Conservation (phyloP, 768 basidiomycete species). For the Russula earlei region DNA sequence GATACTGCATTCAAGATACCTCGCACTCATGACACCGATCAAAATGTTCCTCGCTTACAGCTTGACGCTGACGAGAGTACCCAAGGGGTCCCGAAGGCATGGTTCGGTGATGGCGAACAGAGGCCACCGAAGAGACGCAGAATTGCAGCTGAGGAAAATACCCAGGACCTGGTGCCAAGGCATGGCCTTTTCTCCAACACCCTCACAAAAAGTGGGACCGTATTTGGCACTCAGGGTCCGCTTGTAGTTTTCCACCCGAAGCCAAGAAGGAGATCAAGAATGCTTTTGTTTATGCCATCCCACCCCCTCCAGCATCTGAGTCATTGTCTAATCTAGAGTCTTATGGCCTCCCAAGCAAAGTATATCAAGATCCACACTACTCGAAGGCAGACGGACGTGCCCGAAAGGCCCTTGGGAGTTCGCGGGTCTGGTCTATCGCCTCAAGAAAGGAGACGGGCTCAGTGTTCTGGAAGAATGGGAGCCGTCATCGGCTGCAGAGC, state of each 20-base stretch:
- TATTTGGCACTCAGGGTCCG: slow-evolving; percentile 9
- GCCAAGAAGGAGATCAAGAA: slow-evolving; percentile 25
- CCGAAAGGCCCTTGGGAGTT: slow-evolving; percentile 63
- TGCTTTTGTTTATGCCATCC: slow-evolving; percentile 37
- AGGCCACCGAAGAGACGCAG: slow-evolving; percentile 15
- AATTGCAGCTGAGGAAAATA: not conserved
- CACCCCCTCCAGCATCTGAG: slow-evolving; percentile 43
- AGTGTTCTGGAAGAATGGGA: slow-evolving; percentile 54
- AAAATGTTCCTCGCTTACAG: not conserved
- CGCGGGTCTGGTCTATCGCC: slow-evolving; percentile 63
- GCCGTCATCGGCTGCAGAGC: not conserved
- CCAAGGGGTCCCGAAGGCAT: slow-evolving; percentile 1
- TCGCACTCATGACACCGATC: not conserved
- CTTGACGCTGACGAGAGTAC: not conserved
- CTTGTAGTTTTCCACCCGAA: slow-evolving; percentile 9
- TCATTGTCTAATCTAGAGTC: slow-evolving; percentile 37
- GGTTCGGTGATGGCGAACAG: slow-evolving; percentile 4
- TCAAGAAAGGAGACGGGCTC: slow-evolving; percentile 57
- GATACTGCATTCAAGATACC: not conserved
- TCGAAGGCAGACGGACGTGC: slow-evolving; percentile 62
- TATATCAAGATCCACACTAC: slow-evolving; percentile 77
- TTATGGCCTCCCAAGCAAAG: slow-evolving; percentile 42
- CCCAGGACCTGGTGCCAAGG: not conserved
- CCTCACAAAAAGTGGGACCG: not conserved
- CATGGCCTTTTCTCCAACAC: not conserved